Conservation (phyloP, 2,329 filamentous ascomycete genomes). For the Graphilbum ipis-grandicollis region DNA sequence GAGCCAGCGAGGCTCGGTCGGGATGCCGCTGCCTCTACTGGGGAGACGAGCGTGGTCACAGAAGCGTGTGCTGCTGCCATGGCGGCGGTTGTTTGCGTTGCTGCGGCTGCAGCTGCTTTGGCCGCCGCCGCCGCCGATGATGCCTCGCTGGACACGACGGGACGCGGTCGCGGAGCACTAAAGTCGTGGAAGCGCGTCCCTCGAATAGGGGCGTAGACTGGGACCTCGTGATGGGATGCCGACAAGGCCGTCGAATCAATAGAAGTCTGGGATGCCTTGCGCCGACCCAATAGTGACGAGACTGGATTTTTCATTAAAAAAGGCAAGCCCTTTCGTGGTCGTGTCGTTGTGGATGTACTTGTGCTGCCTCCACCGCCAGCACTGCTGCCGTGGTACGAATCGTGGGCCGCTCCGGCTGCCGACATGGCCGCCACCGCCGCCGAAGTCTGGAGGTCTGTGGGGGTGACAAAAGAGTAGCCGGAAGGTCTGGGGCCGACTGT, state of each 20-base stretch:
- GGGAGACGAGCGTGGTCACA: background rate
- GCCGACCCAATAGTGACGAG: conserved; percentile 38
- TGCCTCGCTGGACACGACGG: conserved; percentile 16
- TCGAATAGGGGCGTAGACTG: conserved; percentile 44
- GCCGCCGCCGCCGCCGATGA: conserved; percentile 3
- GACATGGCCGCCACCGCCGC: conserved; percentile 20
- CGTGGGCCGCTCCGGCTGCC: conserved; percentile 22
- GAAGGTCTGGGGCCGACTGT: too few species aligned
- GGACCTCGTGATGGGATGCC: conserved; percentile 23
- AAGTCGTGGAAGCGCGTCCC: conserved; percentile 50
- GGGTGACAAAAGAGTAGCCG: conserved; percentile 33
- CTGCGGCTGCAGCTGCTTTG: conserved; percentile 4
- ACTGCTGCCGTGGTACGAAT: conserved; percentile 24
- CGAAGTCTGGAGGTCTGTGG: conserved; percentile 27
- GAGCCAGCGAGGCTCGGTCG: too few species aligned
- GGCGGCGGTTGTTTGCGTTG: too few species aligned
- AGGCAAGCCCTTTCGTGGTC: conserved; percentile 35
- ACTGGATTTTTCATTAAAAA: conserved; percentile 40
- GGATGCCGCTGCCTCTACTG: too few species aligned
- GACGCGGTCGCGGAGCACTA: conserved; percentile 38
- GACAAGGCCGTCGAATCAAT: conserved; percentile 25
- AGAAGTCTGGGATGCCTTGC: conserved; percentile 32
- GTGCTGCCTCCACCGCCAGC: too few species aligned
- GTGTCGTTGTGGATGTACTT: too few species aligned
- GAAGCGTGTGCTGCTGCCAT: background rate